Evolutionary conservation across 805 yeast genomes (phyloP), one percentile per base, ranked within the genome.

Genomic region (Candida chilensis): DNA sequence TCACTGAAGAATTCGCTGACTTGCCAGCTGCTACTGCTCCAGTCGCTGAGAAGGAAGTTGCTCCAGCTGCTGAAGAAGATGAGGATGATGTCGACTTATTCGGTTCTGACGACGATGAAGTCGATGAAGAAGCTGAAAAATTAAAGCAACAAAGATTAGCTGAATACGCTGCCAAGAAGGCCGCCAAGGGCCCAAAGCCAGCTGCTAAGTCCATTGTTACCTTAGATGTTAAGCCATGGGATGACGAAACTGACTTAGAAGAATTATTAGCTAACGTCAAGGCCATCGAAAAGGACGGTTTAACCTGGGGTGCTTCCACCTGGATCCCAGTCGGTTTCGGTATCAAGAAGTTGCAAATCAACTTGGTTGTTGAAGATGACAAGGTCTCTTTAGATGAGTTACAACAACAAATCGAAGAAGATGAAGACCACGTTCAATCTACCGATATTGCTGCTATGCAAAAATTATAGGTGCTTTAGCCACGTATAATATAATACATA

Each of bases 221-320:
- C 55, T 58, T 92, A 52, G 98, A 92, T 52, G 94, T 92, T 52
- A 92, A 92, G 80, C 97, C 96, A 71, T 92, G 99, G 99, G 98
- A 92, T 67, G 98, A 92, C 57, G 97, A 92, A 76, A 92, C 99
- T 50, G 80, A 90, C 60, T 74, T 92, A 60, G 94, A 92, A 41
- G 80, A 79, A 64, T 59, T 92, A 69, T 64, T 85, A 48, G 88
- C 81, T 41, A 75, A 77, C 66, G 96, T 87, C 56, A 88, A 86
- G 77, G 56, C 73, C 49, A 65, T 90, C 50, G 84, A 77, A 60
- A 64, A 64, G 69, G 98, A 92, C 28, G 99, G 99, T 78, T 79
- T 92, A 58, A 67, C 64, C 45, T 92, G 98, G 98, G 99, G 99
- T 84, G 96, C 88, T 54, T 80, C 71, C 76, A 88, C 81, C 71